Conservation (phyloP, 2,329 filamentous ascomycete genomes). For the Lasiodiplodia citricola region DNA sequence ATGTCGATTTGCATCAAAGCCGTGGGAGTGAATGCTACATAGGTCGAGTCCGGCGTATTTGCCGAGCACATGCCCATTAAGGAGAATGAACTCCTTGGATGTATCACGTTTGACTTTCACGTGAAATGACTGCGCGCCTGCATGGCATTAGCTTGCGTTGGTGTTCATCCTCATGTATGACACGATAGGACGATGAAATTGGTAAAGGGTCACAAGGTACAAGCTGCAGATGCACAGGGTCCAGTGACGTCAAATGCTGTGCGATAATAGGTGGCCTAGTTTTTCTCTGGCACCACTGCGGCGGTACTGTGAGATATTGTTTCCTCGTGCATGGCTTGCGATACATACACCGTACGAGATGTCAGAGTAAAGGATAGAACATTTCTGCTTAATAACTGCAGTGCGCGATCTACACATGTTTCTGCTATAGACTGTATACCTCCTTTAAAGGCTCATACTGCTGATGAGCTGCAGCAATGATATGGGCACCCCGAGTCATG, state of each 20-base stretch:
- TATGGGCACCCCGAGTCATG: background rate
- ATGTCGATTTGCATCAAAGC: background rate
- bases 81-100: background rate
- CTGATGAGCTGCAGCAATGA: background rate
- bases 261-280: background rate
- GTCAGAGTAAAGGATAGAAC: background rate
- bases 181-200: background rate
- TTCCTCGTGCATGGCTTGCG: background rate
- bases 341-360: background rate
- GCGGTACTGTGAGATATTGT: background rate
- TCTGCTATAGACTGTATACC: background rate
- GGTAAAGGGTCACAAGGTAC: background rate
- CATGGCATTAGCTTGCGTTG: background rate
- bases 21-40: background rate
- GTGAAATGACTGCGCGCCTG: background rate
- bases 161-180: background rate
- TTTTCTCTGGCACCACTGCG: slow-evolving; percentile 2
- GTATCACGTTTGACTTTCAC: background rate
- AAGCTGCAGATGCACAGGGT: slow-evolving; percentile 12
- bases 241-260: slow-evolving; percentile 15
- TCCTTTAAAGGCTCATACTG: background rate
- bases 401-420: background rate
- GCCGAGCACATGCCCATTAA: background rate
- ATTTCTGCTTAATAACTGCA: background rate
- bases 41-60: background rate